Evolutionary conservation across 257 asterid species (phyloP).

Genomic region (Fraxinus americana): DNA sequence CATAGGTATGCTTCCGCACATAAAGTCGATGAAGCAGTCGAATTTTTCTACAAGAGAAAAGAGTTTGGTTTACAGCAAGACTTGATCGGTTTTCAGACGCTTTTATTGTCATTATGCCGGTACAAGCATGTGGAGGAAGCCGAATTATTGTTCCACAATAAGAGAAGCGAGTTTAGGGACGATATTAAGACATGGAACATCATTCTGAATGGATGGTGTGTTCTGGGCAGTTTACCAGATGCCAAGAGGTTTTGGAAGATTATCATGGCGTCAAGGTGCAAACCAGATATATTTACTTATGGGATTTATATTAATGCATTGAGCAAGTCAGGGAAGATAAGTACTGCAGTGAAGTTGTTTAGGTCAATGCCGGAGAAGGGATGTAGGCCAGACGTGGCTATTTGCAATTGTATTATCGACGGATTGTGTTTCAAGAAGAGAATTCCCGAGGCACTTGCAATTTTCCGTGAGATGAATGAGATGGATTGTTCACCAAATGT

Average conservation of each 20-base stretch:
- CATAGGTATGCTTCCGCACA: slow-evolving; percentile 66
- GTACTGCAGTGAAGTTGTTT: slow-evolving; percentile 59
- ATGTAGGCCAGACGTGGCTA: slow-evolving; percentile 55
- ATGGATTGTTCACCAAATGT: slow-evolving; percentile 51
- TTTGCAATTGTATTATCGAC: slow-evolving; percentile 74
- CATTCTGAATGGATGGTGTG: slow-evolving; percentile 83
- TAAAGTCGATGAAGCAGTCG: slow-evolving; percentile 66
- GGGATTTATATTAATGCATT: slow-evolving; percentile 67
- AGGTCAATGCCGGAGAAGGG: slow-evolving; percentile 74
- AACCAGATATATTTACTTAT: slow-evolving; percentile 62
- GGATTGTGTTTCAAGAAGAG: slow-evolving; percentile 90
- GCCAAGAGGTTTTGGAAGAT: slow-evolving; percentile 86
- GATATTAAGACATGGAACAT: slow-evolving; percentile 79
- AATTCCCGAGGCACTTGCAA: slow-evolving; percentile 73
- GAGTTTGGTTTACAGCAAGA: slow-evolving; percentile 53
- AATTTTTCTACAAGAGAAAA: slow-evolving; percentile 50
- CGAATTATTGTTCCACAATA: slow-evolving; percentile 55
- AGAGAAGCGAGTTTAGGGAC: slow-evolving; percentile 40
- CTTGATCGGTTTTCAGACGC: slow-evolving; percentile 68
- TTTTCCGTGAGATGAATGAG: slow-evolving; percentile 55
- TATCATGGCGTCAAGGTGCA: slow-evolving; percentile 51
- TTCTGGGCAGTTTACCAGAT: slow-evolving; percentile 70
- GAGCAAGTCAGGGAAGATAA: slow-evolving; percentile 68
- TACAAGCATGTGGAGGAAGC: slow-evolving; percentile 81
- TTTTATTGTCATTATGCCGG: slow-evolving; percentile 70